Percentiles rank a stretch among this genome's conserved stretches.
phyloP scores from a whole-genome alignment of 768 basidiomycete species.

The Punctularia strigosozonata region DNA sequence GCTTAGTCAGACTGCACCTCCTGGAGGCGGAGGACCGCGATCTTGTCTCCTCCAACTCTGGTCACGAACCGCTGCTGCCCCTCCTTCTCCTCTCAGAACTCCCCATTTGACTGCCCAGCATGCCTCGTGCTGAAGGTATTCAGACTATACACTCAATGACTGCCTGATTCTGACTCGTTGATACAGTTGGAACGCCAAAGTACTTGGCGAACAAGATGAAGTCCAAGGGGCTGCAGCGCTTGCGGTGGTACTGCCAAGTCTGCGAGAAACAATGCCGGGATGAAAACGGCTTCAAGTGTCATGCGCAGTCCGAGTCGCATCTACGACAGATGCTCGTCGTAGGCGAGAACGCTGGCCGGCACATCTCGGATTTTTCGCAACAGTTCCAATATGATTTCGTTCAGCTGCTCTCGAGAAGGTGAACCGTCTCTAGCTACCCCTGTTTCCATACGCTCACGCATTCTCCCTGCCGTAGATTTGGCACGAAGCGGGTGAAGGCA shows the following conservation, averaged over 20 bases:
- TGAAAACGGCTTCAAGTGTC: conserved; percentile 99
- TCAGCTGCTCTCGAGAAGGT: conserved; percentile 77
- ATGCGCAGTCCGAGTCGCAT: conserved; percentile 79
- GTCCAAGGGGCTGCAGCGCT: conserved; percentile 88
- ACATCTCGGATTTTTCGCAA: conserved; percentile 82
- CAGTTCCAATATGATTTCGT: conserved; percentile 92
- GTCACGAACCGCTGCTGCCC: background rate
- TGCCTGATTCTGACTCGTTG: conserved; percentile 3
- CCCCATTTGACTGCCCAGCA: conserved; percentile 19
- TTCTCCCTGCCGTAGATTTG: conserved; percentile 40
- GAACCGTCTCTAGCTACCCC: conserved; percentile 12
- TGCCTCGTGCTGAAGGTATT: conserved; percentile 80
- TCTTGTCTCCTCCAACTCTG: background rate
- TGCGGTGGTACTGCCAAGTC: conserved; percentile 98
- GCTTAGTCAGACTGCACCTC: too few relatives aligned
- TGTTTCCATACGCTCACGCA: conserved; percentile 3
- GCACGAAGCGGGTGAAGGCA: conserved; percentile 88
- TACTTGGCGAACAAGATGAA: conserved; percentile 94
- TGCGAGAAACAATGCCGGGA: conserved; percentile 98
- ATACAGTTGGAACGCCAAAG: conserved; percentile 74
- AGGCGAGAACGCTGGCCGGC: conserved; percentile 84
- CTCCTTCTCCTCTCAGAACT: conserved; percentile 1
- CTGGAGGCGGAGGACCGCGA: too few relatives aligned
- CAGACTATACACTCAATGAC: background rate
- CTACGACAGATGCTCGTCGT: conserved; percentile 95